Evolutionary conservation across 345 rosid genomes (phyloP).

Genomic region (Pistacia vera): DNA sequence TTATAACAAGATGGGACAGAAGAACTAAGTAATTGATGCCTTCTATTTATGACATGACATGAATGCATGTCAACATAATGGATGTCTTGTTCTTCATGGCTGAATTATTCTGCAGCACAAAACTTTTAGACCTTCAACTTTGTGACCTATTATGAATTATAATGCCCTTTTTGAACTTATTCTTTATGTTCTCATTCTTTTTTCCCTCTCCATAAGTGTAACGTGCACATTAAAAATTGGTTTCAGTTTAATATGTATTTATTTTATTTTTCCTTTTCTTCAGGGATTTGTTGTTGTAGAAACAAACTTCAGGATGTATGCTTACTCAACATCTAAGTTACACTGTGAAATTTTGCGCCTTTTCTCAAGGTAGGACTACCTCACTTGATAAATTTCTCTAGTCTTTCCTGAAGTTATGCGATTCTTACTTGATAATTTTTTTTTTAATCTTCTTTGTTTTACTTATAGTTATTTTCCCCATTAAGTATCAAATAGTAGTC

Average conservation of each 20-base stretch:
- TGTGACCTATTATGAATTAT: no score
- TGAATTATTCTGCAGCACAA: no score
- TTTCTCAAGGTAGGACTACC: constrained; percentile 68
- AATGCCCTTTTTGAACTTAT: neutral
- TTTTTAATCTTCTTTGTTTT: no score
- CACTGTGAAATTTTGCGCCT: constrained; percentile 90
- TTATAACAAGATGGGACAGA: no score
- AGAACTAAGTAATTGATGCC: no score
- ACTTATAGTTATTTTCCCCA: neutral
- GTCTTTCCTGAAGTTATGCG: neutral
- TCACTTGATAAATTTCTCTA: neutral
- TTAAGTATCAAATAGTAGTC: neutral
- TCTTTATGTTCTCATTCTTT: neutral
- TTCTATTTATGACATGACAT: no score
- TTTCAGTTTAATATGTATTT: no score
- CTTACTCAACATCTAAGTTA: constrained; percentile 92
- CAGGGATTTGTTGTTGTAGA: constrained; percentile 96
- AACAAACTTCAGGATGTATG: constrained; percentile 91
- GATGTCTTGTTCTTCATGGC: no score
- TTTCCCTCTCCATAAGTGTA: neutral
- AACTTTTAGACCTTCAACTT: no score
- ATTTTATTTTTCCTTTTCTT: constrained; percentile 22
- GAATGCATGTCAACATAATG: no score
- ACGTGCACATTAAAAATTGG: neutral
- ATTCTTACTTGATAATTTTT: no score